These are phyloP conservation scores for Caulochytrium protostelioides DNA, from an alignment of 371 early-diverging fungal species.

Conservation along the genomic window DNA sequence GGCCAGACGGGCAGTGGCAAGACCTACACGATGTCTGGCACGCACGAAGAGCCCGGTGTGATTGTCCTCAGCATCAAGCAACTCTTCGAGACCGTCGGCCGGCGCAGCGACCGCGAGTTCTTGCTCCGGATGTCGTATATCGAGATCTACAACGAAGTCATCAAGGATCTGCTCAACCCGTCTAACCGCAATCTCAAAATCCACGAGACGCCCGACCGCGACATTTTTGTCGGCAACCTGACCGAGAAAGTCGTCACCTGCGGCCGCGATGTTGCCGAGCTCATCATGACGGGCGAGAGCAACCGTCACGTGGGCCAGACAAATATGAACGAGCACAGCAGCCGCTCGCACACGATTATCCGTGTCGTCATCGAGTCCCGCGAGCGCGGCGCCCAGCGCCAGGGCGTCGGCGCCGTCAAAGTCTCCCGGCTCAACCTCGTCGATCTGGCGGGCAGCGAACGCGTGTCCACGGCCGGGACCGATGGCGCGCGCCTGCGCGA, in stretches of 20 bases:
- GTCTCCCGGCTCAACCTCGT: conserved; percentile 23
- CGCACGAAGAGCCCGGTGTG: conserved; percentile 29
- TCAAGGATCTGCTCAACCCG: conserved; percentile 14
- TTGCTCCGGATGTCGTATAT: conserved; percentile 27
- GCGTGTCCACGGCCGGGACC: conserved; percentile 22
- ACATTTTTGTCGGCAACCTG: conserved; percentile 7
- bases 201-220: conserved; percentile 10
- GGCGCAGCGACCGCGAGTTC: conserved; percentile 14
- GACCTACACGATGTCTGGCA: conserved; percentile 47
- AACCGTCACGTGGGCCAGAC: conserved; percentile 30
- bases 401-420: conserved; percentile 6
- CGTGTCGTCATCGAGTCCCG: conserved; percentile 10
- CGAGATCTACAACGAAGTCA: conserved; percentile 40
- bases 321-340: conserved; percentile 28
- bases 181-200: conserved; percentile 17
- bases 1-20: conserved; percentile 96
- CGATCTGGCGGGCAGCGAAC: conserved; percentile 51
- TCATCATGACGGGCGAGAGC: conserved; percentile 5
- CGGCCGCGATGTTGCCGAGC: conserved; percentile 1
- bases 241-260: conserved; percentile 7
- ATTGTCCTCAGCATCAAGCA: conserved; percentile 27
- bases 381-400: too few species aligned
- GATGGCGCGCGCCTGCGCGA: conserved; percentile 38
- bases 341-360: conserved; percentile 34
- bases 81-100: conserved; percentile 27